Percentiles rank a stretch among this genome's conserved stretches.
These are phyloP conservation scores for Fusarium subglutinans DNA, from an alignment of 2,329 filamentous ascomycete species.

Conservation along the genomic window DNA sequence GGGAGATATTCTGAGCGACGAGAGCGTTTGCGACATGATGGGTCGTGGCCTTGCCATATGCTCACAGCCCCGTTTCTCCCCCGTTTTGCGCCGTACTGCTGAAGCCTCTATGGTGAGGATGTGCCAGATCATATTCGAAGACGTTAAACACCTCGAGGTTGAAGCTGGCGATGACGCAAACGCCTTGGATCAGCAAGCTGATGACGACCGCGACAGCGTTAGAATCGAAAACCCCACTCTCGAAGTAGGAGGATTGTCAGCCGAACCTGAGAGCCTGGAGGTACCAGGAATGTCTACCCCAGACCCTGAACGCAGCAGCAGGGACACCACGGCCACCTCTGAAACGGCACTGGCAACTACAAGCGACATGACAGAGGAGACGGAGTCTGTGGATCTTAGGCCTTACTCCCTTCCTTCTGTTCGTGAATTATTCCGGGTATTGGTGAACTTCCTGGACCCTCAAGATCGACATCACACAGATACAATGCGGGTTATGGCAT, in stretches of 20 bases:
- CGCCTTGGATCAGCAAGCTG: slow-evolving; percentile 71
- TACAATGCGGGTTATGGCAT: slow-evolving; percentile 94
- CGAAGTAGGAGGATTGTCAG: slow-evolving; percentile 33
- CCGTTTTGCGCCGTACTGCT: slow-evolving; percentile 87
- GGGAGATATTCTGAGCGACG: slow-evolving; percentile 92
- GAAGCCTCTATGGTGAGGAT: slow-evolving; percentile 98
- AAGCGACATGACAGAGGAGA: slow-evolving; percentile 52
- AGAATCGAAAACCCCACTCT: slow-evolving; percentile 72
- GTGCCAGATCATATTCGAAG: slow-evolving; percentile 98
- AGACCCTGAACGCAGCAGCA: slow-evolving; percentile 50
- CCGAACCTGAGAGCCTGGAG: slow-evolving; percentile 29
- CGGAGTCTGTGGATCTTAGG: slow-evolving; percentile 69
- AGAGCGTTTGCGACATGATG: slow-evolving; percentile 99
- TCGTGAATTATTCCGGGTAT: slow-evolving; percentile 89
- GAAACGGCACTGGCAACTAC: slow-evolving; percentile 34
- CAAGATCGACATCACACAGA: slow-evolving; percentile 94
- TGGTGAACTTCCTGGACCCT: slow-evolving; percentile 93
- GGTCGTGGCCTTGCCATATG: slow-evolving; percentile 97
- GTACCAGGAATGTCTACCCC: slow-evolving; percentile 26
- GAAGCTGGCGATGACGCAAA: slow-evolving; percentile 75
- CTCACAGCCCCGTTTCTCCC: slow-evolving; percentile 90
- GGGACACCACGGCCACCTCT: slow-evolving; percentile 63
- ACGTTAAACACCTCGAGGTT: slow-evolving; percentile 82
- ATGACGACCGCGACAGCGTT: slow-evolving; percentile 76
- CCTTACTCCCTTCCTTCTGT: slow-evolving; percentile 96